Evolutionary conservation across 257 asterid species (phyloP), one percentile per base, ranked within the genome.

Genomic region (Fraxinus pennsylvanica): DNA sequence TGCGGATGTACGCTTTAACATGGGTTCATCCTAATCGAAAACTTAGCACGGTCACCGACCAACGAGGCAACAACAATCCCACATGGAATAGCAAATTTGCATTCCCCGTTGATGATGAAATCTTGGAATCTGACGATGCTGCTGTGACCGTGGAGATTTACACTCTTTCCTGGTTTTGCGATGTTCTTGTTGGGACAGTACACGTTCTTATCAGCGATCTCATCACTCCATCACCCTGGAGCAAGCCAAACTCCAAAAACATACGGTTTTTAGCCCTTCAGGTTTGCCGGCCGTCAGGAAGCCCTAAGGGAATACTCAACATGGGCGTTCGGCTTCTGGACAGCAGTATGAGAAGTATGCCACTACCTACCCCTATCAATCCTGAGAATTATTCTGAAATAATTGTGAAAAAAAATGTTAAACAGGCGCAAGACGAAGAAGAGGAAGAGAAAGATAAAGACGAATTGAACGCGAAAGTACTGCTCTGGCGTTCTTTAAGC

Each of bases 251-350:
- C 13, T 21, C 68, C 21, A 59, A 59, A 59, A 59, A 59, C 13
- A 59, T 59, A 8, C 79, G 94, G 19, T 86, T 88, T 69, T 90
- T 92, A 50, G 90, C 92, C 13, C 90, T 92, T 2, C 96, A 90
- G 82, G 84, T 89, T 45, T 89, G 96, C 6, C 94, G 93, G 14
- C 89, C 89, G 9, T 88, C 94, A 1, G 96, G 96, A 0, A 81
- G 91, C 65, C 94, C 97, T 1, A 96, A 89, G 79, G 96, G 97
- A 74, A 89, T 92, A 54, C 71, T 92, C 27, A 90, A 89, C 78
- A 78, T 91, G 89, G 93, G 94, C 2, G 94, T 92, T 2, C 54
- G 90, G 15, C 82, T 92, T 3, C 27, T 90, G 41, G 91, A 89
- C 59, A 85, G 84, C 70, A 86, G 89, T 0, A 87, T 88, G 89